These are phyloP conservation scores for Orbilia ellipsospora DNA, from an alignment of 2,329 filamentous ascomycete genomes.

Conservation along the genomic window DNA sequence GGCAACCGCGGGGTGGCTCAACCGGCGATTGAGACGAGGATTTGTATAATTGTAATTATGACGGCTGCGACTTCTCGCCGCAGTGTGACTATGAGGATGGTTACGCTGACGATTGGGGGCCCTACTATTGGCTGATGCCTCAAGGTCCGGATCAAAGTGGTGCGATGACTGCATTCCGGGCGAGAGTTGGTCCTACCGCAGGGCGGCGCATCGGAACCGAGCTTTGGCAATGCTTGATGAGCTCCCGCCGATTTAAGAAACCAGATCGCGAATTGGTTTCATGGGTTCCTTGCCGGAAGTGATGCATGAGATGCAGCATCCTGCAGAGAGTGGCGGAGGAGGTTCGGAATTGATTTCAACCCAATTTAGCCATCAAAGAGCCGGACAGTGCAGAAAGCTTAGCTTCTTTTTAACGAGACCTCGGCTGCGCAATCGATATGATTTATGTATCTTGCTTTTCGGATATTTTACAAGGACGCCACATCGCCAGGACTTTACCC, in stretches of 20 bases:
- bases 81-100: not conserved
- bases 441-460: too few relatives aligned
- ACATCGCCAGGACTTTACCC: too few relatives aligned
- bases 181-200: constrained; percentile 32
- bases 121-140: constrained; percentile 41
- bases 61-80: constrained; percentile 26
- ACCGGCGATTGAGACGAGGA: constrained; percentile 9
- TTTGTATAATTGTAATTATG: constrained; percentile 23
- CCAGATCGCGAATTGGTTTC: too few relatives aligned
- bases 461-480: too few relatives aligned
- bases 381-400: too few relatives aligned
- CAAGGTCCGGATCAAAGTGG: constrained; percentile 24
- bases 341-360: too few relatives aligned
- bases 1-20: constrained; percentile 54
- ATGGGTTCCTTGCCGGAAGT: not conserved
- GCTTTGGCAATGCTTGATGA: not conserved
- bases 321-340: not conserved
- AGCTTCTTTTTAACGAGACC: too few relatives aligned
- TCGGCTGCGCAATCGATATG: too few relatives aligned
- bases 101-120: constrained; percentile 46
- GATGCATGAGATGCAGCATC: constrained; percentile 1
- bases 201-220: not conserved
- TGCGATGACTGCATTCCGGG: constrained; percentile 31
- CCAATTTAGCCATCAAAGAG: too few relatives aligned
- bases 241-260: not conserved